Base-by-base conservation (phyloP, 2,329 filamentous ascomycete species). In the Botryotinia calthae region DNA sequence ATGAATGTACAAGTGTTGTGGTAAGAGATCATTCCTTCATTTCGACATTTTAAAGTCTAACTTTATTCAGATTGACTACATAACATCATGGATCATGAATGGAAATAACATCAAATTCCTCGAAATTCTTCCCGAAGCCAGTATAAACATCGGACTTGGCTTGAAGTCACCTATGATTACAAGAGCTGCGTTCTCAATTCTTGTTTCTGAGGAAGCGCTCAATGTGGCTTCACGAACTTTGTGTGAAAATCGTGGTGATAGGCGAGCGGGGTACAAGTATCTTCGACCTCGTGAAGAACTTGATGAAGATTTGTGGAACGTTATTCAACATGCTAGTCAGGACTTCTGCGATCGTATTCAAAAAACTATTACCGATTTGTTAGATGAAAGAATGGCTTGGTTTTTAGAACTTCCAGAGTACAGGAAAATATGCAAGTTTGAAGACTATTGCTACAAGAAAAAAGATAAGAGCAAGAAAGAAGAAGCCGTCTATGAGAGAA, bases 181-280 rank as follows among this genome's bases (percentile, higher is more conserved):
- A 0, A 83, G 84, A 46, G 78, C 81, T 31, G 83, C 89, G 0
- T 92, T 91, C 76, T 83, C 85, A 18, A 85, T 91, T 40, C 83
- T 92, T 7, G 89, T 91, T 34, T 88, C 86, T 28, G 90, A 93
- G 77, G 84, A 87, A 69, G 89, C 89, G 5, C 77, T 91, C 20
- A 72, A 69, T 7, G 61, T 76, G 37, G 76, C 73, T 5, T 74
- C 74, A 10, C 63, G 69, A 51, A 66, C 51, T n/a, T 56, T 44
- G 12, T 51, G 42, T 28, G 65, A 64, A 37, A 42, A 18, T 31
- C 10, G 46, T 67, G 20, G 8, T 37, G 63, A 66, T 40, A 72
- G 48, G 44, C 34, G 31, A 37, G 37, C 34, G 34, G 56, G 67
- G 58, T 82, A 82, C 46, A 73, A 82, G 62, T 87, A 84, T 77